A percentile compares a stretch with the other conserved stretches of the same genome.
Conservation (phyloP, 1,139 yeast species). For the Blastobotrys capitulatus region DNA sequence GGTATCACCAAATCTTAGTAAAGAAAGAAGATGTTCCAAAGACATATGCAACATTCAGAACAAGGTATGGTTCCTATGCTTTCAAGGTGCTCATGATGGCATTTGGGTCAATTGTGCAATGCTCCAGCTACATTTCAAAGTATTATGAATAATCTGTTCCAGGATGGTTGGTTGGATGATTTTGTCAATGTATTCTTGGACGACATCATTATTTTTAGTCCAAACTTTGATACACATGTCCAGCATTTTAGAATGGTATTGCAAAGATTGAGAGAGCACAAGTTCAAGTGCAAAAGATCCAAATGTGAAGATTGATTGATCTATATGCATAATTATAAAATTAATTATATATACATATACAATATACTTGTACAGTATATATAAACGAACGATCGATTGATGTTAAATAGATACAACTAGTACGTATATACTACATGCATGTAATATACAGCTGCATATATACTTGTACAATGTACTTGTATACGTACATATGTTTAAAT, state of each 20-base stretch:
- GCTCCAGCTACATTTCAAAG: neutral
- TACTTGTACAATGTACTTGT: too few relatives aligned
- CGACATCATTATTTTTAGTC: neutral
- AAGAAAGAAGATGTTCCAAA: neutral
- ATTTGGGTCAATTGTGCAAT: neutral
- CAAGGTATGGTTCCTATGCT: neutral
- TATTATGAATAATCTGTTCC: neutral
- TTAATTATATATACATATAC: too few relatives aligned
- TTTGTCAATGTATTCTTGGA: neutral
- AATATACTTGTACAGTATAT: too few relatives aligned
- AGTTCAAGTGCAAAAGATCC: too few relatives aligned
- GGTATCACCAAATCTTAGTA: constrained; percentile 20
- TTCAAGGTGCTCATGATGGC: neutral
- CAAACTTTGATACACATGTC: neutral
- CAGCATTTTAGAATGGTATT: neutral
- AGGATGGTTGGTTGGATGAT: neutral
- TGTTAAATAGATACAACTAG: too few relatives aligned
- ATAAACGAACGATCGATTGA: too few relatives aligned
- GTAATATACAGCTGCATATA: too few relatives aligned
- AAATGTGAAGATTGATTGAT: too few relatives aligned
- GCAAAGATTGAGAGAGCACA: too few relatives aligned
- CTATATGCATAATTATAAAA: too few relatives aligned
- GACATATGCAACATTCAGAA: neutral
- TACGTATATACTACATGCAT: too few relatives aligned
- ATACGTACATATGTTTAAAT: too few relatives aligned